These are phyloP conservation scores for Sphaceloma murrayae DNA, from an alignment of 2,329 filamentous ascomycete species.

Conservation along the genomic window DNA sequence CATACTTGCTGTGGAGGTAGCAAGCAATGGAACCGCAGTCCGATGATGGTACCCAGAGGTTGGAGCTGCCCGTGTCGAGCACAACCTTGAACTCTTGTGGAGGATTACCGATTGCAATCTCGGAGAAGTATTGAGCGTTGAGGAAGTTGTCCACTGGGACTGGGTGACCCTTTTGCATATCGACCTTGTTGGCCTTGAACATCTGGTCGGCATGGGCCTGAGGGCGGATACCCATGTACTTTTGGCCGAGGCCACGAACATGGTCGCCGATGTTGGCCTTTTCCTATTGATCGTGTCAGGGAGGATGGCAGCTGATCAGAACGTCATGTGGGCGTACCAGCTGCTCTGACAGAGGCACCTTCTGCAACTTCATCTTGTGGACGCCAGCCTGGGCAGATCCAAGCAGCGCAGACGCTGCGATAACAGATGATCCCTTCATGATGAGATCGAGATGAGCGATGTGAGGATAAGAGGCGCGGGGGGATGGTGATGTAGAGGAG, in stretches of 20 bases:
- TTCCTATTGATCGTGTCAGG: no score
- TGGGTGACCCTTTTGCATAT: slow-evolving; percentile 59
- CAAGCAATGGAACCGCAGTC: slow-evolving; percentile 93
- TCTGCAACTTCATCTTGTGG: slow-evolving; percentile 97
- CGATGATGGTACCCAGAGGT: slow-evolving; percentile 92
- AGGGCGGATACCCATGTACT: slow-evolving; percentile 82
- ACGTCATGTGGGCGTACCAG: slow-evolving; percentile 66
- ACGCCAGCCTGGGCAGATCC: slow-evolving; percentile 75
- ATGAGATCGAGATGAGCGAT: slow-evolving; percentile 17
- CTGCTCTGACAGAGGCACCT: slow-evolving; percentile 85
- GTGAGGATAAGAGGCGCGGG: not conserved
- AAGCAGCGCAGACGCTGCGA: slow-evolving; percentile 69
- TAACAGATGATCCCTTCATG: slow-evolving; percentile 81
- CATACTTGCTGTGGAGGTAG: slow-evolving; percentile 95
- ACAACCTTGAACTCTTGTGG: slow-evolving; percentile 97
- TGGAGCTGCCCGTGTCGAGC: slow-evolving; percentile 95
- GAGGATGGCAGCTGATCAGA: no score
- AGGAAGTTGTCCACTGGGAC: slow-evolving; percentile 94
- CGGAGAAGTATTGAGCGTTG: slow-evolving; percentile 98
- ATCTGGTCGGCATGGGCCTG: slow-evolving; percentile 62
- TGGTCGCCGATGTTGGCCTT: slow-evolving; percentile 71
- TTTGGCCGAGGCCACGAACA: slow-evolving; percentile 76
- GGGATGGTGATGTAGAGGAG: slow-evolving; percentile 5
- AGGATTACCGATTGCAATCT: slow-evolving; percentile 85
- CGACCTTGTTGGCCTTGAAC: slow-evolving; percentile 64